phyloP scores from a whole-genome alignment of 495 filamentous ascomycete species.

The Geoglossum glabrum region DNA sequence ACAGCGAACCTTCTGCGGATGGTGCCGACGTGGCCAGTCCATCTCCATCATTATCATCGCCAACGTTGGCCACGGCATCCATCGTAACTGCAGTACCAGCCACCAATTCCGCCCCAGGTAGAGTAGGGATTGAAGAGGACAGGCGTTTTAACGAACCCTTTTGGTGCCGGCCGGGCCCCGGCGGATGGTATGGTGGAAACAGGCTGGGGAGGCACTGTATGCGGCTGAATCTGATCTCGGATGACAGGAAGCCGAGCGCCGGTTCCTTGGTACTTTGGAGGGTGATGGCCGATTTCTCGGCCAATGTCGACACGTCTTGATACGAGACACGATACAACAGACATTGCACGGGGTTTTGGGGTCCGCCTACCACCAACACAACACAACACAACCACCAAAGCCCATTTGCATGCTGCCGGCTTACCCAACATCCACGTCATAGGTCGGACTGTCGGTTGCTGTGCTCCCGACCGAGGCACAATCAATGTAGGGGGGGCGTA shows the following conservation, averaged over 20 bases:
- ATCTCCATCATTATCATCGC: slow-evolving; percentile 10
- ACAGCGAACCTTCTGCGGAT: neutral
- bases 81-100: neutral
- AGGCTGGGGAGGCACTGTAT: neutral
- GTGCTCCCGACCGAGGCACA: neutral
- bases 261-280: neutral
- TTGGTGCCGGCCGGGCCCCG: neutral
- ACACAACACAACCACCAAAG: neutral
- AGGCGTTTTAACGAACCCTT: neutral
- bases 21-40: neutral
- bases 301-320: neutral
- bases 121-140: neutral
- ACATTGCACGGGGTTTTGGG: no score
- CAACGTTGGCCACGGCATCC: slow-evolving; percentile 15
- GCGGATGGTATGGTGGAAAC: neutral
- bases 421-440: neutral
- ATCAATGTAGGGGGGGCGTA: neutral
- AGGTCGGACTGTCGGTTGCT: neutral
- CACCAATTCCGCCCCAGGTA: neutral
- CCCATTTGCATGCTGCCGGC: no score
- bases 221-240: neutral
- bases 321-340: no score
- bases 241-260: neutral
- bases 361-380: no score
- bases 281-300: no score